Evolutionary conservation across 495 filamentous ascomycete genomes (phyloP), one percentile per base, ranked within the genome.

Genomic region (Friedmanniomyces endolithicus): DNA sequence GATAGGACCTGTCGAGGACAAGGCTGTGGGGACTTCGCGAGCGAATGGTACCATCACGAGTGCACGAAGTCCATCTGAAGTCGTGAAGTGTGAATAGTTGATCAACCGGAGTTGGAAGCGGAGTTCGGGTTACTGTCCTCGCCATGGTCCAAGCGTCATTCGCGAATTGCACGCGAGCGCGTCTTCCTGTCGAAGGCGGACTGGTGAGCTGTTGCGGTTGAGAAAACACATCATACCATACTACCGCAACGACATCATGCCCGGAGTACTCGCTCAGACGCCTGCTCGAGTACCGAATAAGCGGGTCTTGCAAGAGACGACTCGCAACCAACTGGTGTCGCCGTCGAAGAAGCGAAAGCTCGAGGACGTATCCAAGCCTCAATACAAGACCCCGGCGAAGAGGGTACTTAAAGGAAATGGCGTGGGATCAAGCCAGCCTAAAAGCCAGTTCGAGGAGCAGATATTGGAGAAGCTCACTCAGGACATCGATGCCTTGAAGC

Each of bases 391-490:
- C 44, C 79, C 79, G 16, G 78, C 37, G 2, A 57, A 83, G 60
- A 77, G 74, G 59, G 72, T 70, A 6, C 70, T 73, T 11, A 82
- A 79, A 65, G 78, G 76, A 34, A 82, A 33, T 7, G 48, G 76
- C 55, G 64, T 83, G 31, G 78, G 79, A 31, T 90, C 88, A 0
- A 90, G 79, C 57, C 88, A 94, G 71, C 80, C 83, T 3, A 94
- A 94, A 70, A 94, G 87, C 67, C 79, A 83, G 53, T 99, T 99
- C 63, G 92, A 97, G 70, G 83, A 83, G 60, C 89, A 95, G 58
- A 87, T 95, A 12, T 75, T 98, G 50, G 90, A 95, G 73, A 94
- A 89, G 68, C 75, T 98, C 69, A 88, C 87, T 34, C 90, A 96
- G 70, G 88, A 95, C 67, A 88, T 97, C 37, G 79, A 72, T 14